Conservation (phyloP, 75 land plant genomes). For the Cunninghamia lanceolata region DNA sequence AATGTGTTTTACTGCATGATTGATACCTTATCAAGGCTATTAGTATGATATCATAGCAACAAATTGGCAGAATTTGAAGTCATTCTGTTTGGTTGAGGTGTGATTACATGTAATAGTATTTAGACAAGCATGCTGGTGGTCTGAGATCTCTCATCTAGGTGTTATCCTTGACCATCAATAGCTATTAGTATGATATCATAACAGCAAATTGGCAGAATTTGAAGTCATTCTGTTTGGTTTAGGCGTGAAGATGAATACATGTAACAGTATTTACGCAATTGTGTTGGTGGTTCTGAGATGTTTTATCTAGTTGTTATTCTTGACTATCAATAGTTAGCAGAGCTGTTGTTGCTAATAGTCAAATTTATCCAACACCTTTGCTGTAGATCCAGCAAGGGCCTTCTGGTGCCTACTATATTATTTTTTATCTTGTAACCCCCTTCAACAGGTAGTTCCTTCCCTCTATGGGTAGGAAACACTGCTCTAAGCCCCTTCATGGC, state of each 20-base stretch:
- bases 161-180: too few relatives aligned
- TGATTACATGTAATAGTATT: not conserved
- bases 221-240: not conserved
- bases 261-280: not conserved
- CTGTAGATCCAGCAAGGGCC: not conserved
- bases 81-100: not conserved
- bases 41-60: not conserved
- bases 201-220: not conserved
- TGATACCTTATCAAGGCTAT: not conserved
- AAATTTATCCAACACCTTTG: too few relatives aligned
- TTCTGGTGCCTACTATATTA: not conserved
- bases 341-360: too few relatives aligned
- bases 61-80: not conserved
- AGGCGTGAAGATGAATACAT: not conserved
- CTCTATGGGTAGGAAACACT: not conserved
- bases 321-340: too few relatives aligned
- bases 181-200: not conserved
- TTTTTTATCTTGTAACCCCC: not conserved
- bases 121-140: not conserved
- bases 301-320: too few relatives aligned
- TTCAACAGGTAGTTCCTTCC: not conserved
- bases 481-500: not conserved
- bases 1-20: not conserved
- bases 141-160: too few relatives aligned
- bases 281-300: too few relatives aligned